phyloP scores from a whole-genome alignment of 371 early-diverging fungal species.

The Mucor racemosus region DNA sequence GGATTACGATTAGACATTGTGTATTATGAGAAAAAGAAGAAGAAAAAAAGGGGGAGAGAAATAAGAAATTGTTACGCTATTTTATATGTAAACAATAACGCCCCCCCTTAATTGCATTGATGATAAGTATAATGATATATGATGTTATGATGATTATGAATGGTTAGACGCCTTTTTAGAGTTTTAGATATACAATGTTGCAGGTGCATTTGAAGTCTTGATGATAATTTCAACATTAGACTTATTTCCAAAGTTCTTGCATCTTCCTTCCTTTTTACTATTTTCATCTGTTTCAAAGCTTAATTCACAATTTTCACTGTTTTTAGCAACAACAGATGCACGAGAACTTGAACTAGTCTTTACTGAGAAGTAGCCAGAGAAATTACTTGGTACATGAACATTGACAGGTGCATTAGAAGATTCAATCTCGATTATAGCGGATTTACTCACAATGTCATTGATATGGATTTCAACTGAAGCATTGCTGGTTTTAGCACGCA shows the following conservation, averaged over 20 bases:
- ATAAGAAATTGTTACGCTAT: background rate
- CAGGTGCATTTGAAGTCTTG: conserved; percentile 23
- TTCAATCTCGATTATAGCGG: conserved; percentile 10
- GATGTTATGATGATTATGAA: background rate
- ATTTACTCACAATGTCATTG: background rate
- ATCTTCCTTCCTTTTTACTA: conserved; percentile 13
- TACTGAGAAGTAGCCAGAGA: conserved; percentile 14
- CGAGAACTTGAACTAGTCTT: background rate
- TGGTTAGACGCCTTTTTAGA: background rate
- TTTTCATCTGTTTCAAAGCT: conserved; percentile 4
- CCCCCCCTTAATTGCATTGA: background rate
- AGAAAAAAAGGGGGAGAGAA: background rate
- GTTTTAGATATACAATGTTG: conserved; percentile 19
- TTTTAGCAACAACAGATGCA: conserved; percentile 1
- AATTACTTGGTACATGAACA: conserved; percentile 16
- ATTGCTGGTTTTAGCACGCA: conserved; percentile 16
- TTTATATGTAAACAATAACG: background rate
- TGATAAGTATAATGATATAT: background rate
- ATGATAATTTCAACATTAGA: conserved; percentile 12
- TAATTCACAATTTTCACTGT: background rate
- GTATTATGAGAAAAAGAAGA: background rate
- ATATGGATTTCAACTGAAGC: conserved; percentile 20
- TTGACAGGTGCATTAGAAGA: conserved; percentile 19
- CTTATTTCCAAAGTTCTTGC: conserved; percentile 18
- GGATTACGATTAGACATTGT: conserved; percentile 18